Conservation (phyloP, 2,329 filamentous ascomycete species). For the Alternaria conjuncta region DNA sequence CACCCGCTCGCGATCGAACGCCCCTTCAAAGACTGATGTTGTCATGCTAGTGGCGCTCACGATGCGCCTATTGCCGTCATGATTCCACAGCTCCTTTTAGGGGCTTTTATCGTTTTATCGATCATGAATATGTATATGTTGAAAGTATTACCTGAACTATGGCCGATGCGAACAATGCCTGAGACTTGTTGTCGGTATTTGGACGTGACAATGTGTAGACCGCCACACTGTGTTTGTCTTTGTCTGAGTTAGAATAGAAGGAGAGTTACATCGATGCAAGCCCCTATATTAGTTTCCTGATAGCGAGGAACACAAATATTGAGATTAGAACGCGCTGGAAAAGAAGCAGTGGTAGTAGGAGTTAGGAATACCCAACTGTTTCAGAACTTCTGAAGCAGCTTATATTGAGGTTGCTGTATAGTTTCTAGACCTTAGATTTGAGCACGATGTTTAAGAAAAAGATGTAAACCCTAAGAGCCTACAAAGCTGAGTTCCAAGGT, state of each 20-base stretch:
- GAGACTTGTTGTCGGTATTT: neutral
- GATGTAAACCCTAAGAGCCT: too few species aligned
- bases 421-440: neutral
- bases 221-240: neutral
- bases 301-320: too few species aligned
- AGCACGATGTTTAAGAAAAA: too few species aligned
- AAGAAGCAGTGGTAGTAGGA: too few species aligned
- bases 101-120: neutral
- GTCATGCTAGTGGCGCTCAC: neutral
- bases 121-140: neutral
- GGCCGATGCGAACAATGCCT: neutral
- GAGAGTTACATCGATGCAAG: neutral
- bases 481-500: too few species aligned
- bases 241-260: neutral
- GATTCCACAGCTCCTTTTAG: neutral
- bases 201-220: neutral
- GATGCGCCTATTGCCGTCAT: neutral
- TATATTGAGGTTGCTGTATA: neutral
- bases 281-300: neutral
- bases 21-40: neutral
- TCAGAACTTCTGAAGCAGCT: neutral
- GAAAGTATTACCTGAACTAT: neutral
- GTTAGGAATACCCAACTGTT: neutral
- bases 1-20: neutral
- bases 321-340: too few species aligned